Evolutionary conservation across 805 yeast species (phyloP), one percentile per base, ranked within the genome.

Genomic region (Suhomyces tanzawaensis): DNA sequence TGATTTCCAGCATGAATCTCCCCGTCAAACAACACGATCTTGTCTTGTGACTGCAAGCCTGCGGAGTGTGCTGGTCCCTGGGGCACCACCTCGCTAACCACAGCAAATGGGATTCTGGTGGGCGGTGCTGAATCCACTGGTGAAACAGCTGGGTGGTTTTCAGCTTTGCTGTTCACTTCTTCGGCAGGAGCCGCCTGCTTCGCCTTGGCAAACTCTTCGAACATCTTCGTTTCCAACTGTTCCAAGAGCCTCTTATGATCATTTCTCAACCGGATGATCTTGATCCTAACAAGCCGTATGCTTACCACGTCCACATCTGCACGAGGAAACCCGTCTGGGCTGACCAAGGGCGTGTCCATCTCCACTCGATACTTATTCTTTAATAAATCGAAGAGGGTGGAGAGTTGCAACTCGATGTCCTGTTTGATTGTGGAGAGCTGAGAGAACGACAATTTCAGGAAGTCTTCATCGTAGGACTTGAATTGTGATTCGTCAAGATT

Each of bases 241-340:
- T 60, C 55, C 48, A 80, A 54, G 6, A 86, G 61, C 12, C 51
- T 56, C 33, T 66, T 68, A 45, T 81, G 68, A 59, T 91, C 97
- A 52, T 88, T 90, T 41, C 82, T 69, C 27, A 84, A 64, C 36
- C 84, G 67, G 24, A 84, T 78, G 22, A 90, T 77, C 51, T 74
- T 75, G 7, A 79, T 74, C 41, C 96, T 64, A 1, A 81, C 54
- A 7, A 74, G 57, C 37, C 95, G 65, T 9, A 88, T 69, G 15
- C 66, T 52, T 12, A 88, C 77, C 4, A 91, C 84, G 51, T 91
- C 95, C 19, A 91, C 72, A 53, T 91, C 97, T 13, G 69, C 58
- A 29, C 97, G 65, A 1, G 99, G 99, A 51, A 77, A 91, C 15
- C 97, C 96, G 52, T 91, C 95, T 0, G 51, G 41, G 0, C 83